These are phyloP conservation scores for Earliella scabrosa DNA, from an alignment of 1,284 basidiomycete genomes.

Conservation along the genomic window DNA sequence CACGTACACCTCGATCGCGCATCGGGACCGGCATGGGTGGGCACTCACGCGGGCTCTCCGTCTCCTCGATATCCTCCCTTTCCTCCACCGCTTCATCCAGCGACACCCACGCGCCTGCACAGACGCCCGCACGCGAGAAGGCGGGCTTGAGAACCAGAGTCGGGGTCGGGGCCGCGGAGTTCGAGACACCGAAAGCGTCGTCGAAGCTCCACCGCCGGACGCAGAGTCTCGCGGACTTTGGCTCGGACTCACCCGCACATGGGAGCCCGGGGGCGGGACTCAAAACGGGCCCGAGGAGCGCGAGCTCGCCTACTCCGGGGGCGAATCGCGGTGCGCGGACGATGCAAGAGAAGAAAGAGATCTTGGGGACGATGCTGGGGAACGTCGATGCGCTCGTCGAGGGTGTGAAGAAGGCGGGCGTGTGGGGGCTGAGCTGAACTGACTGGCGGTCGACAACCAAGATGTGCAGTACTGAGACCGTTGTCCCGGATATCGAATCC, in stretches of 20 bases:
- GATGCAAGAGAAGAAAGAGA: slow-evolving; percentile 84
- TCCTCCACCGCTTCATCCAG: slow-evolving; percentile 6
- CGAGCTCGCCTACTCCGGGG: slow-evolving; percentile 12
- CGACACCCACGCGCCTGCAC: not conserved
- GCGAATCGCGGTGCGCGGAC: slow-evolving; percentile 46
- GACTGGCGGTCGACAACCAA: not conserved
- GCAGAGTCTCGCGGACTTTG: slow-evolving; percentile 33
- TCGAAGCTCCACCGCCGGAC: slow-evolving; percentile 32
- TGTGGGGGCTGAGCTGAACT: slow-evolving; percentile 64
- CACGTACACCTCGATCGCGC: slow-evolving; percentile 13
- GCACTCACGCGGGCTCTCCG: slow-evolving; percentile 24
- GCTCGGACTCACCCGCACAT: slow-evolving; percentile 7
- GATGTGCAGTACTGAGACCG: no score
- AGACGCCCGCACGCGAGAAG: not conserved
- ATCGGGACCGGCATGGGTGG: not conserved
- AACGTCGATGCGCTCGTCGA: slow-evolving; percentile 89
- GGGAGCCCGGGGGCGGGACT: slow-evolving; percentile 2
- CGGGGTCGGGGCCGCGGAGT: no score
- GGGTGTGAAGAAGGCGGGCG: slow-evolving; percentile 80
- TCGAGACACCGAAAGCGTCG: slow-evolving; percentile 13
- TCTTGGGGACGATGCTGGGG: slow-evolving; percentile 80
- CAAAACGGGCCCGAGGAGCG: slow-evolving; percentile 14
- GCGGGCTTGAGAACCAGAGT: no score
- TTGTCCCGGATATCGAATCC: no score
- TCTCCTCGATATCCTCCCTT: slow-evolving; percentile 12